These are phyloP conservation scores for Chaetoceros tenuissimus DNA, from an alignment of 108 stramenopile species.

Conservation along the genomic window DNA sequence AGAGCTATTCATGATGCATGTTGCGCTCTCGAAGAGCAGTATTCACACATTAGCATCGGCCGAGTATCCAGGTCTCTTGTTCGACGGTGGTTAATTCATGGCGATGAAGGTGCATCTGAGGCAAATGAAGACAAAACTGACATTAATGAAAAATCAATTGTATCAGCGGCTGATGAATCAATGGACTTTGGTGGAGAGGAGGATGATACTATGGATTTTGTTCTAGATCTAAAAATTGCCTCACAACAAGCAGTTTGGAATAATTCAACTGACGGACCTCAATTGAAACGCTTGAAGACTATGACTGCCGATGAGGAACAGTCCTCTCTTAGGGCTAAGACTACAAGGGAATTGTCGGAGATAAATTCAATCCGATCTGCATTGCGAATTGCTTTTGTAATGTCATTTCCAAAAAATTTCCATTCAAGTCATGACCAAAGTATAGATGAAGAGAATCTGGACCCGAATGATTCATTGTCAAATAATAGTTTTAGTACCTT, in stretches of 20 bases:
- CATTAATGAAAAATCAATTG: constrained; percentile 2
- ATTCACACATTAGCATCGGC: constrained; percentile 68
- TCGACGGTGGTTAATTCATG: constrained; percentile 62
- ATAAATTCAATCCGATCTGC: constrained; percentile 29
- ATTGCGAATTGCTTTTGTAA: constrained; percentile 72
- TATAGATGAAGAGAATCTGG: constrained; percentile 28
- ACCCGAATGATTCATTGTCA: constrained; percentile 15
- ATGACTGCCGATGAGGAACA: constrained; percentile 58
- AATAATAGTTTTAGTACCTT: constrained; percentile 5
- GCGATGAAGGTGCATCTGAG: constrained; percentile 25
- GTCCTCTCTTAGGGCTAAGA: constrained; percentile 31
- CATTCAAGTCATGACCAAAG: constrained; percentile 13
- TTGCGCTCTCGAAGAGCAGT: constrained; percentile 42
- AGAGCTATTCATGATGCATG: constrained; percentile 51
- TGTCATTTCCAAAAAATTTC: constrained; percentile 60
- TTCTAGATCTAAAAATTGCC: constrained; percentile 72
- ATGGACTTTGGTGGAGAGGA: constrained; percentile 19
- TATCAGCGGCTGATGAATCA: constrained; percentile 2
- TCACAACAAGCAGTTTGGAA: constrained; percentile 34
- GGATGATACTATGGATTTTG: constrained; percentile 67
- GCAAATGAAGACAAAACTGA: constrained; percentile 4
- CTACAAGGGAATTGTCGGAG: constrained; percentile 52
- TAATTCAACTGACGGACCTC: constrained; percentile 1
- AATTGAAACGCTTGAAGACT: neutral
- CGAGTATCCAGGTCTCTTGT: constrained; percentile 31